Evolutionary conservation across 2,329 filamentous ascomycete genomes (phyloP).

Genomic region (Botrytis aclada): DNA sequence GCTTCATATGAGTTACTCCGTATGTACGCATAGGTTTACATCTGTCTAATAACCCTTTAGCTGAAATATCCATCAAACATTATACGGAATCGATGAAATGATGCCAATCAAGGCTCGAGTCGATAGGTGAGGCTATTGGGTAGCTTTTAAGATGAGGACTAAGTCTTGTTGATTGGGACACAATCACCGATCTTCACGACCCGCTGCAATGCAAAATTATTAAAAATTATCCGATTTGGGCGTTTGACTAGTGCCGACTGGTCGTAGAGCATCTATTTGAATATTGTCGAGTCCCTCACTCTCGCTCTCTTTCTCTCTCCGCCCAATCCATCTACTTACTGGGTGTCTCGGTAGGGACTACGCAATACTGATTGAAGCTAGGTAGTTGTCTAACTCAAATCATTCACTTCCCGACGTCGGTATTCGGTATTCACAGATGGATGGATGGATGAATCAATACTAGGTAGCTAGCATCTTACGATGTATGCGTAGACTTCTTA

Average conservation of each 20-base stretch:
- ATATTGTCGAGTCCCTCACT: not conserved
- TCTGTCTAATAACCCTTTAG: not conserved
- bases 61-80: not conserved
- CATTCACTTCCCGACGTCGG: not conserved
- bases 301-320: not conserved
- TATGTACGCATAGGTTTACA: not conserved
- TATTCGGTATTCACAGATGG: not conserved
- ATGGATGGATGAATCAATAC: too few relatives aligned
- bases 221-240: not conserved
- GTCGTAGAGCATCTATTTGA: not conserved
- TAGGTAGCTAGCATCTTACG: too few relatives aligned
- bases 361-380: not conserved
- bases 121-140: not conserved
- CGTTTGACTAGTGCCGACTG: too few relatives aligned
- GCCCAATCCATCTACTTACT: not conserved
- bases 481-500: not conserved
- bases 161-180: not conserved
- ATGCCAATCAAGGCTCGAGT: not conserved
- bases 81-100: not conserved
- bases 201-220: not conserved
- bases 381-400: not conserved
- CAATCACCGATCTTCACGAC: not conserved
- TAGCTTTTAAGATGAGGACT: not conserved
- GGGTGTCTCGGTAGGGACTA: not conserved
- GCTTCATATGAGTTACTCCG: not conserved